A percentile compares a stretch with the other conserved stretches of the same genome.
Evolutionary conservation across 208 protist genomes (phyloP).

Genomic region (Porcisia hertigi): DNA sequence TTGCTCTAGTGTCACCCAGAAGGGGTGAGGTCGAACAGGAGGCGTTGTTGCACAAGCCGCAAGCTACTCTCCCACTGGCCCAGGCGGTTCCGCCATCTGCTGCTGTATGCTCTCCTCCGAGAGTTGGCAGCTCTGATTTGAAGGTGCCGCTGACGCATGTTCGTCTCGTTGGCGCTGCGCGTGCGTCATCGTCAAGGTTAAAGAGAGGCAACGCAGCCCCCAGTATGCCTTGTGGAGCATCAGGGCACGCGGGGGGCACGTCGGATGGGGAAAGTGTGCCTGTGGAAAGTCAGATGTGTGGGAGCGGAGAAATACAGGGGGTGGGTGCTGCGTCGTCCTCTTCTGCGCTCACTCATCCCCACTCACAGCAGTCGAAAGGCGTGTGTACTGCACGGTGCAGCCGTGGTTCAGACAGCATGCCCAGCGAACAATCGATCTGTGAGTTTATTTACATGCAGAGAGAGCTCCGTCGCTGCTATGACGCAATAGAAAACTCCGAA

Average conservation of each 20-base stretch:
- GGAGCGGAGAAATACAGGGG: neutral
- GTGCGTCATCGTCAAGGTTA: neutral
- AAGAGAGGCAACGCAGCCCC: neutral
- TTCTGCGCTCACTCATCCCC: neutral
- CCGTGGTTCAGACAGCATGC: conserved; percentile 48
- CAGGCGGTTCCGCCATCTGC: neutral
- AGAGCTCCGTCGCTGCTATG: conserved; percentile 56
- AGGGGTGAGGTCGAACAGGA: neutral
- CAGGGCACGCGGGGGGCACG: neutral
- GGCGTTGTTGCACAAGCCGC: neutral
- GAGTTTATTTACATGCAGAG: conserved; percentile 68
- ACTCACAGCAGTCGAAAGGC: neutral
- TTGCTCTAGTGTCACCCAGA: neutral
- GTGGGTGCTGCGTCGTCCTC: neutral
- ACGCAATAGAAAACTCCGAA: conserved; percentile 39
- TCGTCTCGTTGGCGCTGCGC: neutral
- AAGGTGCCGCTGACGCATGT: conserved; percentile 1
- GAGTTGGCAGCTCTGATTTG: neutral
- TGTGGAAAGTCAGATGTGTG: neutral
- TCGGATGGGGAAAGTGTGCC: neutral
- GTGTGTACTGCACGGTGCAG: conserved; percentile 10
- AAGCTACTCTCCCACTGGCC: neutral
- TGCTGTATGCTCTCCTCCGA: neutral
- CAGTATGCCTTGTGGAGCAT: neutral
- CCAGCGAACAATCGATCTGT: conserved; percentile 72